These are phyloP conservation scores for Entomortierella parvispora DNA, from an alignment of 192 early-diverging fungal genomes.

Conservation along the genomic window DNA sequence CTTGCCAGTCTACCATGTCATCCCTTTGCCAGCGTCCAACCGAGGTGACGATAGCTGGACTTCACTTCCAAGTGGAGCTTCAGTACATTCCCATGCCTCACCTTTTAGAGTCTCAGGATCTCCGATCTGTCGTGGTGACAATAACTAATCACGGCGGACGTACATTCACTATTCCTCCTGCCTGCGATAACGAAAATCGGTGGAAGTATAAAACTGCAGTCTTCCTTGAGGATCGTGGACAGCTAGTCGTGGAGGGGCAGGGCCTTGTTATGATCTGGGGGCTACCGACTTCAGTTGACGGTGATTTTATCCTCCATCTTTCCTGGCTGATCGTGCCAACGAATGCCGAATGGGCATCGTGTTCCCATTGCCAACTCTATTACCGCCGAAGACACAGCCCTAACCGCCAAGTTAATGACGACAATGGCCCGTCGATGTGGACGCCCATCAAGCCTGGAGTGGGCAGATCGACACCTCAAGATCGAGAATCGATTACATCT, in stretches of 20 bases:
- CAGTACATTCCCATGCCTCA: not conserved
- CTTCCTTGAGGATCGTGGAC: not conserved
- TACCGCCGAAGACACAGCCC: not conserved
- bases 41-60: not conserved
- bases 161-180: conserved; percentile 1
- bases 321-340: not conserved
- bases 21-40: not conserved
- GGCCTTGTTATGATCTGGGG: conserved; percentile 13
- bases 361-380: not conserved
- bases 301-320: not conserved
- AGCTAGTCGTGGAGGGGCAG: not conserved
- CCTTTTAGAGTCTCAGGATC: not conserved
- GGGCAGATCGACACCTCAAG: not conserved
- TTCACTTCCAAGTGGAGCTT: conserved; percentile 3
- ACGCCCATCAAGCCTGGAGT: not conserved
- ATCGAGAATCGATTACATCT: not conserved
- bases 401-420: not conserved
- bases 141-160: not conserved
- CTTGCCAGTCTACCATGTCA: not conserved
- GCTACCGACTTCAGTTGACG: conserved; percentile 9
- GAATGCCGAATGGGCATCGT: not conserved
- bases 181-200: not conserved
- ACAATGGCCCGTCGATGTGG: not conserved
- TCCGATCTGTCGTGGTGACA: not conserved
- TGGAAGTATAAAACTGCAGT: not conserved